These are phyloP conservation scores for Trichoderma koningii DNA, from an alignment of 2,329 filamentous ascomycete genomes.

Conservation along the genomic window DNA sequence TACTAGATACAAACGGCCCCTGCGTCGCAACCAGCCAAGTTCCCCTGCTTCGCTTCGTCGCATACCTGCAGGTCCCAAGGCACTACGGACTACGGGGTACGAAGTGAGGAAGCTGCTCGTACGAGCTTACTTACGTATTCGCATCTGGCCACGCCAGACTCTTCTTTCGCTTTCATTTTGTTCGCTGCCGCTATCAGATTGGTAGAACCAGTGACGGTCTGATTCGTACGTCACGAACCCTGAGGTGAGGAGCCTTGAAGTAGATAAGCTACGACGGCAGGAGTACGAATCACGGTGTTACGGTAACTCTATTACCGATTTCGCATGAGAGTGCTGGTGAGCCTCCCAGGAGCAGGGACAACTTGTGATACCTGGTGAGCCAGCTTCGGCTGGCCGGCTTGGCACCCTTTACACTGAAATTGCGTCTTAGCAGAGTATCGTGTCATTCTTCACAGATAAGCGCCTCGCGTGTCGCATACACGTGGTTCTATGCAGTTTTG, in stretches of 20 bases:
- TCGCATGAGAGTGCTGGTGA: neutral
- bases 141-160: neutral
- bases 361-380: neutral
- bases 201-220: neutral
- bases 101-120: neutral
- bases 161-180: neutral
- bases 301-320: conserved; percentile 16
- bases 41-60: conserved; percentile 1
- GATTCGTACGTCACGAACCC: neutral
- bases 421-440: conserved; percentile 1
- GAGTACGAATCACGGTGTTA: conserved; percentile 22
- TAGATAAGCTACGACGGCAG: conserved; percentile 14
- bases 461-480: neutral
- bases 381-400: conserved; percentile 20
- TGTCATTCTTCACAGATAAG: conserved; percentile 8
- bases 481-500: neutral
- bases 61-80: neutral
- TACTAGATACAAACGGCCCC: conserved; percentile 3
- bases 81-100: neutral
- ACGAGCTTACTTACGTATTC: conserved; percentile 5
- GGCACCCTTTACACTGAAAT: conserved; percentile 7
- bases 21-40: conserved; percentile 2
- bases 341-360: no score
- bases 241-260: conserved; percentile 10
- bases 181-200: neutral